Evolutionary conservation across 1,139 yeast species (phyloP), one percentile per base, ranked within the genome.

Genomic region (Yamadazyma atmosphaerica): DNA sequence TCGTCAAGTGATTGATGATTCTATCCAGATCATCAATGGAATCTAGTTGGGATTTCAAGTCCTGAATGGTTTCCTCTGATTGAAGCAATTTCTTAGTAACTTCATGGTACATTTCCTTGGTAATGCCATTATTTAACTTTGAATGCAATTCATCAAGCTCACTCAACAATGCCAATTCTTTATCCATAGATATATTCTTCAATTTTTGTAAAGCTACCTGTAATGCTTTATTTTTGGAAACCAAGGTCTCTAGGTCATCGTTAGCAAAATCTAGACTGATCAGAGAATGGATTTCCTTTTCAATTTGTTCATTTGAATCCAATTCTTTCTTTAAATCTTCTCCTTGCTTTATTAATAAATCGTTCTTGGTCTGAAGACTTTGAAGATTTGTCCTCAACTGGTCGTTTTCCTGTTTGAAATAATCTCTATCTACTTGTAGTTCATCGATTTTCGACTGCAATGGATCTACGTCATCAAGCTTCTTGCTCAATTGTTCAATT

Each of bases 1-100:
- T 59, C 0, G 84, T 78, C 36, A 85, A 60, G 18, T 64, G 69
- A 36, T 82, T 88, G 19, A 83, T 72, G 40, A 83, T 59, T 23
- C 50, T 50, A 32, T 72, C 78, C 48, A 72, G 70, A 17, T 74
- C 75, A 4, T 64, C 57, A 7, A 71, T 56, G 0, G 63, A 56
- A 8, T 74, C 77, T 10, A 79, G 41, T 40, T 68, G 72, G 2
- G 55, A 59, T 40, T 74, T 71, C 15, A 85, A 61, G 1, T 71
- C 73, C 1, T 45, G 47, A 14, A 82, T 72, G 1, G 68, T 61
- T 0, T 48, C 53, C 30, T 77, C 72, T 0, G 83, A 68, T 3
- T 49, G 49, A 0, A 45, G 43, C 5, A 80, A 54, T 40, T 71
- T 64, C 1, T 50, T 47, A n/a, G 54, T 42, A 0, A 65, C 42